Conservation (phyloP, 1,284 basidiomycete species). For the Cryptococcus sp. region DNA sequence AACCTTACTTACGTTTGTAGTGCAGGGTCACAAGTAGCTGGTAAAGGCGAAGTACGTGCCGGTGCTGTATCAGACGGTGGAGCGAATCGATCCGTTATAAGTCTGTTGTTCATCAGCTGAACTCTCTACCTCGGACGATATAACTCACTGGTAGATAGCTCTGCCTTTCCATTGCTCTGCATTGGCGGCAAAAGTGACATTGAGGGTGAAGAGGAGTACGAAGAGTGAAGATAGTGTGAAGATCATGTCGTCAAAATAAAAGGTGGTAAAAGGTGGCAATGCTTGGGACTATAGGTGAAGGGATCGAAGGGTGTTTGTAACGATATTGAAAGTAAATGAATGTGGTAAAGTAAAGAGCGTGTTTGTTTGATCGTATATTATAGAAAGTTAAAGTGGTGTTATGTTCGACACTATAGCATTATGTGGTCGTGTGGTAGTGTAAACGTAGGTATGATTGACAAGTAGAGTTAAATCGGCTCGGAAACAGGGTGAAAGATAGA, state of each 20-base stretch:
- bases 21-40: slow-evolving; percentile 24
- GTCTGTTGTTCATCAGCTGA: slow-evolving; percentile 43
- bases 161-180: slow-evolving; percentile 43
- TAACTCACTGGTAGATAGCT: slow-evolving; percentile 47
- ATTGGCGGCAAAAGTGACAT: slow-evolving; percentile 18
- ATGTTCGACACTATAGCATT: too few relatives aligned
- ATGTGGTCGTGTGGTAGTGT: too few relatives aligned
- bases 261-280: neutral
- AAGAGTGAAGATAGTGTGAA: neutral
- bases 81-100: slow-evolving; percentile 72
- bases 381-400: too few relatives aligned
- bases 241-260: neutral
- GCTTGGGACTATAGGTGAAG: neutral
- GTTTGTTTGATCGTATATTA: neutral
- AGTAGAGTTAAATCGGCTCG: too few relatives aligned
- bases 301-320: neutral
- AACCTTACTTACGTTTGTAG: slow-evolving; percentile 22
- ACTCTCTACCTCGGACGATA: neutral
- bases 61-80: slow-evolving; percentile 54
- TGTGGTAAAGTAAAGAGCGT: neutral
- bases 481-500: too few relatives aligned
- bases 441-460: too few relatives aligned
- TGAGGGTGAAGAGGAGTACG: neutral
- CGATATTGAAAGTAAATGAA: neutral
- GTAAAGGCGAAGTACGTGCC: slow-evolving; percentile 44